These are phyloP conservation scores for Trichophyton benhamiae DNA, from an alignment of 2,329 filamentous ascomycete species.

Conservation along the genomic window DNA sequence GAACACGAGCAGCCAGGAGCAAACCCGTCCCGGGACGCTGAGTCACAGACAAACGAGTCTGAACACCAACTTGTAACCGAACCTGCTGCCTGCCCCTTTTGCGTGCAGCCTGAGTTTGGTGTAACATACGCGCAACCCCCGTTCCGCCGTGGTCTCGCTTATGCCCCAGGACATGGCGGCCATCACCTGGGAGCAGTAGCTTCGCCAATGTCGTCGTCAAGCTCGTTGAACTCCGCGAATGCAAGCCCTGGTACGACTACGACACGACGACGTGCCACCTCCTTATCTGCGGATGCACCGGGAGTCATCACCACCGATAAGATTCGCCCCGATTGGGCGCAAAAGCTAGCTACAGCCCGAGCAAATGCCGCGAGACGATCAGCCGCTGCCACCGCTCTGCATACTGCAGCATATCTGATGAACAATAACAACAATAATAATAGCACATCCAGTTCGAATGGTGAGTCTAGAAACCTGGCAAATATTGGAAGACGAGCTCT, in stretches of 20 bases:
- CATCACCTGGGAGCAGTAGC: constrained; percentile 42
- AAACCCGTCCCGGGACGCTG: constrained; percentile 22
- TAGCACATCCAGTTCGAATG: constrained; percentile 26
- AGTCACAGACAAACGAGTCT: constrained; percentile 29
- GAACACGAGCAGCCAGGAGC: constrained; percentile 51
- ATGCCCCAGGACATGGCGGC: constrained; percentile 43
- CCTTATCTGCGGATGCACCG: constrained; percentile 69
- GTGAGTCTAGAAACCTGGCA: constrained; percentile 41
- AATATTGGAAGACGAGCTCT: constrained; percentile 47
- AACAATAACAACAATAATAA: constrained; percentile 26
- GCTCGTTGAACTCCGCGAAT: constrained; percentile 55
- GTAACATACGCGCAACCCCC: constrained; percentile 87
- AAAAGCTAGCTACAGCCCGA: constrained; percentile 73
- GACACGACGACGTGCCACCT: constrained; percentile 48
- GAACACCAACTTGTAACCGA: constrained; percentile 69
- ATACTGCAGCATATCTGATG: constrained; percentile 89
- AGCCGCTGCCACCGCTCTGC: constrained; percentile 83
- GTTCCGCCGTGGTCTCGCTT: constrained; percentile 71
- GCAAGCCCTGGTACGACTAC: constrained; percentile 25
- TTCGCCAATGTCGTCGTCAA: constrained; percentile 76
- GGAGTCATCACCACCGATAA: constrained; percentile 85
- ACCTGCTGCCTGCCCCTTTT: constrained; percentile 86
- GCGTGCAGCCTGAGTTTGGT: constrained; percentile 86
- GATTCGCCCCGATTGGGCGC: constrained; percentile 86
- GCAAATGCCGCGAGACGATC: constrained; percentile 75